phyloP scores from a whole-genome alignment of 805 yeast species.

The Hanseniaspora thailandica region DNA sequence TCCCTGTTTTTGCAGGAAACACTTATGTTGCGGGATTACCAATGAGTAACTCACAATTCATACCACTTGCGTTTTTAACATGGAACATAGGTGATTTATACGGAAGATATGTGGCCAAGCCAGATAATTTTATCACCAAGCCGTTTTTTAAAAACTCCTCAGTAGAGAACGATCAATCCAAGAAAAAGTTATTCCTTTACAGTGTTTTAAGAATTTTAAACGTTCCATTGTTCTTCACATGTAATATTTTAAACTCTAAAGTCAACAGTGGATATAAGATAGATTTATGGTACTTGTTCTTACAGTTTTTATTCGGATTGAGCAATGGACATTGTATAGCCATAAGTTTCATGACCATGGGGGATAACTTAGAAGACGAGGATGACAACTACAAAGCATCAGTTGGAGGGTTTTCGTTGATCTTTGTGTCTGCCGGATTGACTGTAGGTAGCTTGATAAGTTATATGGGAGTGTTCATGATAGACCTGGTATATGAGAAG shows the following conservation, averaged over 20 bases:
- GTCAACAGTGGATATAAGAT: slow-evolving; percentile 29
- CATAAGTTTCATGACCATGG: slow-evolving; percentile 66
- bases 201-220: slow-evolving; percentile 46
- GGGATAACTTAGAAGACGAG: slow-evolving; percentile 39
- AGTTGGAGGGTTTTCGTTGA: slow-evolving; percentile 85
- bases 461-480: slow-evolving; percentile 44
- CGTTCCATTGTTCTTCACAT: slow-evolving; percentile 58
- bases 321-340: slow-evolving; percentile 81
- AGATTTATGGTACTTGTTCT: slow-evolving; percentile 53
- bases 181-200: slow-evolving; percentile 35
- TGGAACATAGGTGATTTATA: slow-evolving; percentile 86
- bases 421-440: slow-evolving; percentile 66
- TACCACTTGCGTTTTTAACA: slow-evolving; percentile 66
- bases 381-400: slow-evolving; percentile 64
- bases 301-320: slow-evolving; percentile 72
- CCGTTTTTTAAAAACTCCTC: slow-evolving; percentile 19
- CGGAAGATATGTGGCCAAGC: slow-evolving; percentile 61
- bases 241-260: slow-evolving; percentile 25
- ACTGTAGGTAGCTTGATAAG: slow-evolving; percentile 69
- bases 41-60: slow-evolving; percentile 33
- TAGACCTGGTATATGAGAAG: slow-evolving; percentile 8
- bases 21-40: slow-evolving; percentile 37
- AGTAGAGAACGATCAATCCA: slow-evolving; percentile 21
- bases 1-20: slow-evolving; percentile 81
- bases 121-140: slow-evolving; percentile 14